A percentile compares a stretch with the other conserved stretches of the same genome.
phyloP scores from a whole-genome alignment of 2,329 filamentous ascomycete species.

The Diaporthe capsici region DNA sequence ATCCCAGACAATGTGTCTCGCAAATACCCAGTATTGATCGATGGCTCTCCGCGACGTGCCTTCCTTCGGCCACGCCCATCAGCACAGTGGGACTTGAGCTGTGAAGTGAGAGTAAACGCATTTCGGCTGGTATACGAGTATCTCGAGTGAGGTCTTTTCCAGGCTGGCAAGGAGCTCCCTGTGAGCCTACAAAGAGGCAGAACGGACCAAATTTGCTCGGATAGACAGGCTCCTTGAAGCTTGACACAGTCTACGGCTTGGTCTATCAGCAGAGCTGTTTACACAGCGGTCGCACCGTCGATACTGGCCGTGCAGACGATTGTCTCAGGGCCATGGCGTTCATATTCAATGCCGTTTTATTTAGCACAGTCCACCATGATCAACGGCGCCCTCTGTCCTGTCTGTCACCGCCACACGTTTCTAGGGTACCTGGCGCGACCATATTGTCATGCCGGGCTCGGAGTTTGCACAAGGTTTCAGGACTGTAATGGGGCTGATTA shows the following conservation, averaged over 20 bases:
- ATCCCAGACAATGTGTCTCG: background rate
- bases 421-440: no score
- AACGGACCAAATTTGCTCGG: background rate
- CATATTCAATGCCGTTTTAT: background rate
- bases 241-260: background rate
- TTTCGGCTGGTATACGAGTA: background rate
- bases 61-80: background rate
- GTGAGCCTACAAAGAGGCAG: background rate
- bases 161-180: background rate
- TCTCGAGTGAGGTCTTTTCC: background rate
- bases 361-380: background rate
- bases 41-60: background rate
- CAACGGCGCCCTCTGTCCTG: background rate
- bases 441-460: background rate
- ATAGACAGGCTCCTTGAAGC: background rate
- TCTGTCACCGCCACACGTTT: no score
- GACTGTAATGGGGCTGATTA: no score
- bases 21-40: background rate
- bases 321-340: no score
- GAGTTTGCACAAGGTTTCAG: no score
- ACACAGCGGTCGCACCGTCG: background rate
- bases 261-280: no score
- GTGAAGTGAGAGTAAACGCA: background rate
- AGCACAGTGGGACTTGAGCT: background rate
- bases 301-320: background rate